Evolutionary conservation across 805 yeast species (phyloP).

Genomic region (Blastobotrys chiropterorum): DNA sequence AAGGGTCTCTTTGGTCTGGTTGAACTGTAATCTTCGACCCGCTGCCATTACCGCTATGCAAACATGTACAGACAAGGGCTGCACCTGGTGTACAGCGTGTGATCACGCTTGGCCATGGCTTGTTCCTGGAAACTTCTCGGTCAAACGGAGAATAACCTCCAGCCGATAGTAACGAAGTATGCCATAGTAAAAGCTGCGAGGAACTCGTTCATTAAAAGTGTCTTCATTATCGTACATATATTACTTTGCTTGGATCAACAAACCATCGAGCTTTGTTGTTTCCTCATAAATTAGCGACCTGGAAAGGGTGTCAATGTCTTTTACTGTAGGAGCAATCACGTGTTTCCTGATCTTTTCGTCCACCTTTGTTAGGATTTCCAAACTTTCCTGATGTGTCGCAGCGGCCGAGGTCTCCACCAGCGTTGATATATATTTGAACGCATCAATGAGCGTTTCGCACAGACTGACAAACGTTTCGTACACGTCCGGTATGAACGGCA

Average conservation of each 20-base stretch:
- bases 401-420: slow-evolving; percentile 5
- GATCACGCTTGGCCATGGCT: too few species aligned
- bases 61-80: too few species aligned
- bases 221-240: not conserved
- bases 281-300: slow-evolving; percentile 18
- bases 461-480: slow-evolving; percentile 24
- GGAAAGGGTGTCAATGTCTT: slow-evolving; percentile 19
- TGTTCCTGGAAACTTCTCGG: too few species aligned
- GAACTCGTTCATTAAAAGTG: too few species aligned
- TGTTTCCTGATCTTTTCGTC: slow-evolving; percentile 20
- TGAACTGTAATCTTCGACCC: too few species aligned
- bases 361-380: slow-evolving; percentile 18
- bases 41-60: too few species aligned
- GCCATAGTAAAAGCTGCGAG: too few species aligned
- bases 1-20: too few species aligned
- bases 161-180: too few species aligned
- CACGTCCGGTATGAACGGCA: slow-evolving; percentile 26
- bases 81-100: too few species aligned
- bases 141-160: too few species aligned
- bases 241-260: slow-evolving; percentile 14
- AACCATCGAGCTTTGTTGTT: slow-evolving; percentile 15
- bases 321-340: slow-evolving; percentile 19
- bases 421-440: slow-evolving; percentile 17
- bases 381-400: slow-evolving; percentile 12
- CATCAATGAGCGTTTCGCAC: slow-evolving; percentile 20